These are phyloP conservation scores for Fusarium irregulare DNA, from an alignment of 2,329 filamentous ascomycete species.

Conservation along the genomic window DNA sequence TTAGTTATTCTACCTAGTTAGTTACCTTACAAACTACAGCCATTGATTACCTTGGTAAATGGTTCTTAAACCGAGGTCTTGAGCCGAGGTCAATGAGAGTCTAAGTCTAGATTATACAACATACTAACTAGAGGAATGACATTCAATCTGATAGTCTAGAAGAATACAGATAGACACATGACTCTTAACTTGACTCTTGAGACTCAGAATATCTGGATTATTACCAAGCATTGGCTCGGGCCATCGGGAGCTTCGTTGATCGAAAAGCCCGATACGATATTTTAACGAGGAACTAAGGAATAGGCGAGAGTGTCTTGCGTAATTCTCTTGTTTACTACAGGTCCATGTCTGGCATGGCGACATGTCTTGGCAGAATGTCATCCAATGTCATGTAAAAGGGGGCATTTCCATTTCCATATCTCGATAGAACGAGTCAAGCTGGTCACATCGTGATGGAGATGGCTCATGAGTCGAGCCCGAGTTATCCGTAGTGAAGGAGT, in stretches of 20 bases:
- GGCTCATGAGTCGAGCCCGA: constrained; percentile 25
- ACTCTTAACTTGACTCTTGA: background rate
- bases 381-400: constrained; percentile 18
- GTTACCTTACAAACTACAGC: background rate
- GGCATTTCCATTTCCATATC: background rate
- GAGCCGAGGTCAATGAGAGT: constrained; percentile 11
- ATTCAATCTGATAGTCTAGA: constrained; percentile 22
- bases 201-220: background rate
- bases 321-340: background rate
- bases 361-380: constrained; percentile 33
- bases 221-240: background rate
- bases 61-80: constrained; percentile 12
- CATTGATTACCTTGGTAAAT: background rate
- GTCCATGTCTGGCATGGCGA: constrained; percentile 21
- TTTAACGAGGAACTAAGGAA: constrained; percentile 14
- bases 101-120: background rate
- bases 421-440: constrained; percentile 30
- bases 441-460: constrained; percentile 2
- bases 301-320: constrained; percentile 28
- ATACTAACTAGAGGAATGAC: background rate
- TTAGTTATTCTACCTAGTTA: background rate
- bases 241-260: constrained; percentile 17
- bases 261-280: constrained; percentile 7
- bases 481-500: constrained; percentile 9
- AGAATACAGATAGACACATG: background rate